Percentiles rank a stretch among this genome's conserved stretches.
These are phyloP conservation scores for Heritiera littoralis DNA, from an alignment of 345 rosid genomes.

Conservation along the genomic window DNA sequence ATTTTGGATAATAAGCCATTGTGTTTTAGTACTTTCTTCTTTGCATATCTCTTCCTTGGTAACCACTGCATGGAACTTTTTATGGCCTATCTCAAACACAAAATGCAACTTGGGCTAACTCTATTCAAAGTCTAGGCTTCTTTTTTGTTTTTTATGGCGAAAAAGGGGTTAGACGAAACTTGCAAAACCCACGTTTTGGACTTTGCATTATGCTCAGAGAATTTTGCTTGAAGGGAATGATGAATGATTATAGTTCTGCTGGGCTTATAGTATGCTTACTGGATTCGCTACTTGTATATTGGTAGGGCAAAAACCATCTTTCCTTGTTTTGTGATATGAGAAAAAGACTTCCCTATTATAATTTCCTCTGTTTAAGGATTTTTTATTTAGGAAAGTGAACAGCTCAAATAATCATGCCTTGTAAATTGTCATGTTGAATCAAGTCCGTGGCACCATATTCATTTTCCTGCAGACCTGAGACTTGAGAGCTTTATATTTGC, in stretches of 20 bases:
- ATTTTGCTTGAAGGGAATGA: background rate
- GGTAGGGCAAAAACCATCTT: background rate
- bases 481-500: background rate
- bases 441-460: background rate
- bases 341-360: no score
- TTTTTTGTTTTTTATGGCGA: no score
- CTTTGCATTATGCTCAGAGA: no score
- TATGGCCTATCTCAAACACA: background rate
- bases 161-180: slow-evolving; percentile 3
- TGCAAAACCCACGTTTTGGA: background rate
- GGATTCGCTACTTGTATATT: no score
- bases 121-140: background rate
- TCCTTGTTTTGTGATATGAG: no score
- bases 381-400: background rate
- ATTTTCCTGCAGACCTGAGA: background rate
- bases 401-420: background rate
- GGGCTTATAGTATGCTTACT: background rate
- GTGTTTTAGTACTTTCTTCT: background rate
- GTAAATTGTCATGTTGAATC: background rate
- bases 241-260: background rate
- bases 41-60: no score
- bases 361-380: background rate
- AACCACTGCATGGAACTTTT: no score
- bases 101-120: background rate
- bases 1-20: no score